Conservation (phyloP, 2,329 filamentous ascomycete genomes). For the Xylaria multiplex region DNA sequence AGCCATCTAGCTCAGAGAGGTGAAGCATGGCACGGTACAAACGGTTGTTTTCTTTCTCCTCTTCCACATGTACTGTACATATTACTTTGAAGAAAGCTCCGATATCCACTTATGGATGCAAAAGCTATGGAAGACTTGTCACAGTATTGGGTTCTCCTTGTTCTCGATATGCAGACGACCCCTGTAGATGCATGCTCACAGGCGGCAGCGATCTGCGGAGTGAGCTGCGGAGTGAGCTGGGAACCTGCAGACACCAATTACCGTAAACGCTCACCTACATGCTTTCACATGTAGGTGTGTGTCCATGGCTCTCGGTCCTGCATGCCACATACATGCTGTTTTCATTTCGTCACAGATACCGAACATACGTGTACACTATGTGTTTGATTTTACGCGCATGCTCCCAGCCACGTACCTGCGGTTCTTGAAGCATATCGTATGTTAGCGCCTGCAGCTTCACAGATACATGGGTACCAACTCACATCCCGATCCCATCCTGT, state of each 20-base stretch:
- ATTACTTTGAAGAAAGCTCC: slow-evolving; percentile 2
- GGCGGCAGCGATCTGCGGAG: slow-evolving; percentile 35
- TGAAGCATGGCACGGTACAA: neutral
- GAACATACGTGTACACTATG: slow-evolving; percentile 12
- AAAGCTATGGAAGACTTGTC: slow-evolving; percentile 2
- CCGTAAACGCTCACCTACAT: slow-evolving; percentile 39
- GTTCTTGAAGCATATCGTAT: slow-evolving; percentile 18
- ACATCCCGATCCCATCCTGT: neutral
- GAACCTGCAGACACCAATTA: slow-evolving; percentile 30
- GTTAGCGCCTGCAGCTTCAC: slow-evolving; percentile 17
- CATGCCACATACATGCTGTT: slow-evolving; percentile 18
- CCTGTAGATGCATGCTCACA: slow-evolving; percentile 22
- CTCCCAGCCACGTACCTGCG: slow-evolving; percentile 11
- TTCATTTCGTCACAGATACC: slow-evolving; percentile 18
- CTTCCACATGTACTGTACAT: neutral
- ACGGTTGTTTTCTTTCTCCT: neutral
- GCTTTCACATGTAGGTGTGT: slow-evolving; percentile 6
- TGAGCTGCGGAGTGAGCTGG: slow-evolving; percentile 28
- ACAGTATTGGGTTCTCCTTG: slow-evolving; percentile 18
- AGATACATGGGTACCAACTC: slow-evolving; percentile 1
- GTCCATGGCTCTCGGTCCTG: slow-evolving; percentile 18
- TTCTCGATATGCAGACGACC: slow-evolving; percentile 25
- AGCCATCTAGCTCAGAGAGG: neutral
- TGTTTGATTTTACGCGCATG: slow-evolving; percentile 20
- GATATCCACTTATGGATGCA: slow-evolving; percentile 18